A percentile compares a stretch with the other conserved stretches of the same genome.
phyloP scores from a whole-genome alignment of 2,329 filamentous ascomycete species.

The Aureobasidium pullulans region DNA sequence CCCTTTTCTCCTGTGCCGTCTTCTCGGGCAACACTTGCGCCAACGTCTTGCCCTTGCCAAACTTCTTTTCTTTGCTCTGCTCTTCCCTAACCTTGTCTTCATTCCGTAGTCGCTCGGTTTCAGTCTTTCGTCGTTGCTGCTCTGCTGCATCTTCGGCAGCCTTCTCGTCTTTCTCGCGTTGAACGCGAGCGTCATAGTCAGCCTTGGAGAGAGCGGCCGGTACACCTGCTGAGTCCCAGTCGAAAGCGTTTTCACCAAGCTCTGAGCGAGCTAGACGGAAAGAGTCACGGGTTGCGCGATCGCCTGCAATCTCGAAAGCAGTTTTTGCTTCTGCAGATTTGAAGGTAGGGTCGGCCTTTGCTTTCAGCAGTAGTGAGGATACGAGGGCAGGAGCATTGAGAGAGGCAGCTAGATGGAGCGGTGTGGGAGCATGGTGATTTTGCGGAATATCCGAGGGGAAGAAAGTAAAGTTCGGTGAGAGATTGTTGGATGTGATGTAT shows the following conservation, averaged over 20 bases:
- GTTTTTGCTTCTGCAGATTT: conserved; percentile 71
- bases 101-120: conserved; percentile 63
- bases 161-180: conserved; percentile 62
- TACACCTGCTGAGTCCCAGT: conserved; percentile 71
- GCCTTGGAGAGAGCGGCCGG: conserved; percentile 62
- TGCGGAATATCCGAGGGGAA: conserved; percentile 57
- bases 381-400: conserved; percentile 75
- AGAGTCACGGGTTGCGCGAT: conserved; percentile 77
- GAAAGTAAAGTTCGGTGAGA: conserved; percentile 68
- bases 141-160: conserved; percentile 57
- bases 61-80: conserved; percentile 43
- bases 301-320: conserved; percentile 78
- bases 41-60: conserved; percentile 45
- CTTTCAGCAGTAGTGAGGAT: conserved; percentile 66
- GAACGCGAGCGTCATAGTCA: conserved; percentile 63
- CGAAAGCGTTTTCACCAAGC: conserved; percentile 66
- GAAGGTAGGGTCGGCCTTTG: conserved; percentile 63
- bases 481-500: conserved; percentile 70
- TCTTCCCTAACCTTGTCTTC: conserved; percentile 55
- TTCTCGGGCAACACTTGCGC: conserved; percentile 42
- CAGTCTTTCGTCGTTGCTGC: conserved; percentile 59
- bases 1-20: conserved; percentile 69
- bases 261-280: conserved; percentile 83
- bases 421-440: conserved; percentile 73
- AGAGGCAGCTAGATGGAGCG: conserved; percentile 77